Base-by-base conservation (phyloP, 352 stramenopile genomes). In the Phytopythium vexans region DNA sequence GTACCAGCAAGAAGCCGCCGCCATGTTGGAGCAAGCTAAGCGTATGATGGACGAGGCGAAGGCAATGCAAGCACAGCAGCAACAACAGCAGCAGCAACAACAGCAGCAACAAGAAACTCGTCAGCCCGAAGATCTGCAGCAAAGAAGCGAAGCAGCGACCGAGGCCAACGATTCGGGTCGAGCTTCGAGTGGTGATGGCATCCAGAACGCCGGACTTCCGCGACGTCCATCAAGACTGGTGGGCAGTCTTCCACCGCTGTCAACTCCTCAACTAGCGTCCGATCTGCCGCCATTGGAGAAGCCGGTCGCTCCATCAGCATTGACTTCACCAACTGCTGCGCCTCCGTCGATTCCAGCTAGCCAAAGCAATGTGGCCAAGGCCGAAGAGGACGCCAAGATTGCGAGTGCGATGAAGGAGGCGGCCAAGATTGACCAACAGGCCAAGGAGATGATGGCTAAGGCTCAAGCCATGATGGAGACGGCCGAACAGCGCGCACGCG, bases 11-110 rank as follows among this genome's bases (percentile, higher is more conserved):
- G 79, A 92, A 56, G 83, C 83, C 0, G 65, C 66, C 0, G 75
- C 77, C 42, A 92, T 92, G 83, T 73, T 92, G 8, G 64, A 82
- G 31, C 62, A 63, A 31, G 84, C 79, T 2, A 77, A 87, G 38
- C 50, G 58, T 1, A 92, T 92, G 77, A 92, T 89, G 80, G 75
- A 81, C n/a, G 82, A 93, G 27, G 79, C 80, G 0, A 70, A 72
- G 11, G 56, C 54, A n/a, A 41, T 90, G 15, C 60, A 73, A n/a
- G 54, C 60, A 27, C 62, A 70, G 36, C 58, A 71, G 11, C 27
- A 49, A 21, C 51, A 60, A 32, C 52, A 69, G 38, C 41, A 58
- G 21, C 51, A 69, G 32, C 56, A 61, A 39, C 50, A 62, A 57
- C 34, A 1, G 4, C 50, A 68, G 1, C 57, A 54, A 15, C n/a